Evolutionary conservation across 2,329 filamentous ascomycete genomes (phyloP).

Genomic region (Akanthomyces dipterigenus): DNA sequence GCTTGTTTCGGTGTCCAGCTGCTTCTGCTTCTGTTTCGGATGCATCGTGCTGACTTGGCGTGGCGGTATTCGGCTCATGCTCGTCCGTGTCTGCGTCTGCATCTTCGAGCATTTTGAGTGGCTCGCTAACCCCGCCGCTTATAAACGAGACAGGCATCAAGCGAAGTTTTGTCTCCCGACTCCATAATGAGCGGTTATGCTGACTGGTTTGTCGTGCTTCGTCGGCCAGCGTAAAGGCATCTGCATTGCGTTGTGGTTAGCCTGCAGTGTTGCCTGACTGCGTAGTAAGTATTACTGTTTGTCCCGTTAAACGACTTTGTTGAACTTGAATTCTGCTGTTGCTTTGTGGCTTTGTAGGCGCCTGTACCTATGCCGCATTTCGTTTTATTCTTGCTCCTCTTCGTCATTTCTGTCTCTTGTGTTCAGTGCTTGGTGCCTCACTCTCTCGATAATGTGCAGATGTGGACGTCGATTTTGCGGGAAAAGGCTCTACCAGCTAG

Average conservation of each 20-base stretch:
- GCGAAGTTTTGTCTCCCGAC: slow-evolving; percentile 35
- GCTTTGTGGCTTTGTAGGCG: not conserved
- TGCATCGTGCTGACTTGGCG: not conserved
- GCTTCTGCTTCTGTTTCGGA: slow-evolving; percentile 5
- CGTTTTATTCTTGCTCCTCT: not conserved
- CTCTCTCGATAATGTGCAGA: no score
- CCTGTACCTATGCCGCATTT: not conserved
- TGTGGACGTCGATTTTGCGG: no score
- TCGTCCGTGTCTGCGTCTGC: not conserved
- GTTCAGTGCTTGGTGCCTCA: not conserved
- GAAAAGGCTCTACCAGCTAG: no score
- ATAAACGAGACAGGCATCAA: slow-evolving; percentile 45
- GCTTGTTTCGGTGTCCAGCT: slow-evolving; percentile 14
- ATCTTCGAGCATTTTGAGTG: slow-evolving; percentile 23
- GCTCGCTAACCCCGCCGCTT: slow-evolving; percentile 46
- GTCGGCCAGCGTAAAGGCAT: slow-evolving; percentile 17
- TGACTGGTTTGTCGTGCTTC: slow-evolving; percentile 19
- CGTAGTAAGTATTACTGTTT: not conserved
- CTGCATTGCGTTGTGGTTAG: not conserved
- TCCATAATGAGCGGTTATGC: slow-evolving; percentile 22
- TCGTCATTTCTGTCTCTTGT: not conserved
- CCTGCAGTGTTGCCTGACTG: not conserved
- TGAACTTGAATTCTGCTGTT: not conserved
- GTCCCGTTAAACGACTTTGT: not conserved
- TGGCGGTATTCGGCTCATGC: slow-evolving; percentile 23